Evolutionary conservation across 2,329 filamentous ascomycete species (phyloP), one percentile per base, ranked within the genome.

Genomic region (Monosporascus sp.): DNA sequence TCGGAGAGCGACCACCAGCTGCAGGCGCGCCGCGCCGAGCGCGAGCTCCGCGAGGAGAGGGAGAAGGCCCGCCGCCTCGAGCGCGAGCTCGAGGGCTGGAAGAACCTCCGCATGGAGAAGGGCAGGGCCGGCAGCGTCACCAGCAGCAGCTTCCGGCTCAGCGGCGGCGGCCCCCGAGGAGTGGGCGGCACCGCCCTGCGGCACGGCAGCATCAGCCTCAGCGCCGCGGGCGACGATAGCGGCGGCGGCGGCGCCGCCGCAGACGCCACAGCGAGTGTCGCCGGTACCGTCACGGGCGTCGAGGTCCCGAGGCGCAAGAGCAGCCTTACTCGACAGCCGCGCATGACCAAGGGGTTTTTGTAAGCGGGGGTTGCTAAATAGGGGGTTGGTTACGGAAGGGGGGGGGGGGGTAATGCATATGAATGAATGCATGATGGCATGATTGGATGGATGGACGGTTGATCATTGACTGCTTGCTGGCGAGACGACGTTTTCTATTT

Each of bases 11-110:
- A 84, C 11, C 86, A 85, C 47, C 90, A 97, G 69, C 80, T 97
- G 42, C 80, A 85, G 25, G 86, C 89, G 25, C 88, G 93, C 52
- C 85, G 93, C 44, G 90, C 90, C 17, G 93, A 99, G 70, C 84
- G 93, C 44, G 93, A 97, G 65, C 79, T 97, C 17, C 82, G 90
- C 6, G 90, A 97, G 69, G 93, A 96, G 71, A 84, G 82, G 57
- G 94, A 97, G 72, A 93, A 88, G 71, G 80, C 78, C 1, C 73
- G 92, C 27, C 80, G 87, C 34, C 76, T 97, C n/a, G 92, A 97
- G 72, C 83, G 91, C 47, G 93, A 97, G 71, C 71, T 97, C 8
- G 91, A 95, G 60, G 85, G 84, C 2, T 89, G 87, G 82, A 95
- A 93, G 68, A 89, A 86, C 59, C 72, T 92, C 27, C 78, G 88